A percentile compares a stretch with the other conserved stretches of the same genome.
Conservation (phyloP, 306 rosid genomes). For the Argentina anserina region DNA sequence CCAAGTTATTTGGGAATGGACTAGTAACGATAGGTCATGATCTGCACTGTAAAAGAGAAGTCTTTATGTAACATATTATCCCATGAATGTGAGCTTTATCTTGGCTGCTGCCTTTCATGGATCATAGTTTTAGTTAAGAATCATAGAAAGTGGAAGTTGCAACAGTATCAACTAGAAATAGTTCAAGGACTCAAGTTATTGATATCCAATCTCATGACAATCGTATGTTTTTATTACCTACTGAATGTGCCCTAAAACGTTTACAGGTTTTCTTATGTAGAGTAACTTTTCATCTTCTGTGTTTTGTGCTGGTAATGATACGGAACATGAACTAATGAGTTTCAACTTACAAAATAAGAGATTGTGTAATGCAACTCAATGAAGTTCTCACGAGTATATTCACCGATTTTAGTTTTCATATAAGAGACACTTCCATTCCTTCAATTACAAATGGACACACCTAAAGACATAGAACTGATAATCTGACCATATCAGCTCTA, state of each 20-base stretch:
- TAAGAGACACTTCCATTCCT: too few species aligned
- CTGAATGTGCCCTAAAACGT: neutral
- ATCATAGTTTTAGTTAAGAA: neutral
- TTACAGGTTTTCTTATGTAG: neutral
- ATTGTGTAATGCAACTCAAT: too few species aligned
- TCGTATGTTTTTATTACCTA: neutral
- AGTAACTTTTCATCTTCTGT: neutral
- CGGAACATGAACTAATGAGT: too few species aligned
- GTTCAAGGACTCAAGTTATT: neutral
- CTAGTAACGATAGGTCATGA: slow-evolving; percentile 18
- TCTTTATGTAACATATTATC: too few species aligned
- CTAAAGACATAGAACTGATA: neutral
- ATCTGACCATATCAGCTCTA: neutral
- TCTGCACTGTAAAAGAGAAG: neutral
- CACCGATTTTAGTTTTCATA: too few species aligned
- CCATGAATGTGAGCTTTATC: neutral
- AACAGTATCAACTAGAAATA: neutral
- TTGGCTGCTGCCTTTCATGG: neutral
- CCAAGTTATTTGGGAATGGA: slow-evolving; percentile 70
- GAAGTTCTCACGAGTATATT: too few species aligned
- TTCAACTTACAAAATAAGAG: too few species aligned
- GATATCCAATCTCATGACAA: neutral
- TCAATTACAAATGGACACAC: neutral
- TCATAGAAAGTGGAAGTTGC: neutral
- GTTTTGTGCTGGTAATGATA: neutral